A percentile compares a stretch with the other conserved stretches of the same genome.
Evolutionary conservation across 495 filamentous ascomycete genomes (phyloP).

Genomic region (Penicillium alfredii): DNA sequence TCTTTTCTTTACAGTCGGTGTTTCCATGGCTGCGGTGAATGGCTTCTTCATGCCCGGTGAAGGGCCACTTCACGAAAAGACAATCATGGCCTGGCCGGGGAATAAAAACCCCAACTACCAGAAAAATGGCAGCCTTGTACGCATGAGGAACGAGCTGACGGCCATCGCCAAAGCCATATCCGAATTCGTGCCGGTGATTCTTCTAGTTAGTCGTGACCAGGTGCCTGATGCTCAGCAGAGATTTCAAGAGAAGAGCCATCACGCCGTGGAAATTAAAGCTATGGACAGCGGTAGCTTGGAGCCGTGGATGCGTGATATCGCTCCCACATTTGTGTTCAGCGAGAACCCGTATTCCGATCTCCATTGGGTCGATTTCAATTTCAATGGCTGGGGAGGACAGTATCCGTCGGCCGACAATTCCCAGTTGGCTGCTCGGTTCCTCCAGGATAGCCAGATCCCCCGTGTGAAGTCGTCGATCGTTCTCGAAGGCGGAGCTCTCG

Average conservation of each 20-base stretch:
- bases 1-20: not conserved
- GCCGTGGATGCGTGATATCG: slow-evolving; percentile 1
- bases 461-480: not conserved
- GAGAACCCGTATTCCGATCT: not conserved
- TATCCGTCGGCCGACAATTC: not conserved
- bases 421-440: not conserved
- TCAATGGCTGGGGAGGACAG: slow-evolving; percentile 2
- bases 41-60: not conserved
- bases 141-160: slow-evolving; percentile 1
- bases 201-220: not conserved
- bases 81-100: not conserved
- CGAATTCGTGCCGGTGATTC: not conserved
- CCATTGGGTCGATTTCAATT: slow-evolving; percentile 2
- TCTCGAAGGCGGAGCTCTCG: slow-evolving; percentile 3
- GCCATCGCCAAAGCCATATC: not conserved
- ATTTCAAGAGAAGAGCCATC: not conserved
- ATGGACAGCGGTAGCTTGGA: not conserved
- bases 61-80: not conserved
- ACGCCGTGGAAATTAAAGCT: not conserved
- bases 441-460: not conserved
- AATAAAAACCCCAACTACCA: slow-evolving; percentile 1
- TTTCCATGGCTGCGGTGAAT: not conserved
- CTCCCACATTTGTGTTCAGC: slow-evolving; percentile 1
- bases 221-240: not conserved
- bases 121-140: not conserved